Evolutionary conservation across 495 filamentous ascomycete species (phyloP).

Genomic region (Emericellopsis terricola): DNA sequence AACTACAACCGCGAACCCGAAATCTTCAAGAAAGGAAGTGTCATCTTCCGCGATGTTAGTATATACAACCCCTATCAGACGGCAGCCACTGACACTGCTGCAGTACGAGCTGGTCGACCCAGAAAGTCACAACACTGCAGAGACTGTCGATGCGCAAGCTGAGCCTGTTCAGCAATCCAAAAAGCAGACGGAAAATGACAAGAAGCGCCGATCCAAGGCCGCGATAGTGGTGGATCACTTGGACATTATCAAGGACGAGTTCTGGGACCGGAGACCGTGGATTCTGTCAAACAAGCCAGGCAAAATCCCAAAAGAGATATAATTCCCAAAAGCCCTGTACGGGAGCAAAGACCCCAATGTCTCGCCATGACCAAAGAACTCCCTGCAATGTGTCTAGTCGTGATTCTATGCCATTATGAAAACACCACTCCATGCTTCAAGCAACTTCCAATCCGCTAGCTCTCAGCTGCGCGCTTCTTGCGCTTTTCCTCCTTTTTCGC

Average conservation of each 20-base stretch:
- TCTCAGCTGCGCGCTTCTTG: conserved; percentile 5
- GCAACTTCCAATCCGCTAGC: not conserved
- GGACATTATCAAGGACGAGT: conserved; percentile 87
- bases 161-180: conserved; percentile 38
- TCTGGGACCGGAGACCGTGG: conserved; percentile 80
- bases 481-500: conserved; percentile 24
- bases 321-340: conserved; percentile 4
- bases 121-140: conserved; percentile 15
- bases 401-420: not conserved
- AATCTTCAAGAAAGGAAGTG: conserved; percentile 83
- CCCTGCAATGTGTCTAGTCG: not conserved
- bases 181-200: conserved; percentile 60
- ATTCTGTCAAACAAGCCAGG: conserved; percentile 57
- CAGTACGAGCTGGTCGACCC: conserved; percentile 38
- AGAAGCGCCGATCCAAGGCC: conserved; percentile 57
- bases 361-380: not conserved
- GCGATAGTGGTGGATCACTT: conserved; percentile 63
- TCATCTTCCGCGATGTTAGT: conserved; percentile 67
- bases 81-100: not conserved
- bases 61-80: not conserved
- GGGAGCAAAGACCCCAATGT: conserved; percentile 1
- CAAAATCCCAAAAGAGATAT: conserved; percentile 38
- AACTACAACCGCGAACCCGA: conserved; percentile 96
- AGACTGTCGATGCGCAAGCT: conserved; percentile 17
- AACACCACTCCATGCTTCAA: not conserved